Evolutionary conservation across 1,284 basidiomycete species (phyloP).

Genomic region (Cryptococcus amylolentus): DNA sequence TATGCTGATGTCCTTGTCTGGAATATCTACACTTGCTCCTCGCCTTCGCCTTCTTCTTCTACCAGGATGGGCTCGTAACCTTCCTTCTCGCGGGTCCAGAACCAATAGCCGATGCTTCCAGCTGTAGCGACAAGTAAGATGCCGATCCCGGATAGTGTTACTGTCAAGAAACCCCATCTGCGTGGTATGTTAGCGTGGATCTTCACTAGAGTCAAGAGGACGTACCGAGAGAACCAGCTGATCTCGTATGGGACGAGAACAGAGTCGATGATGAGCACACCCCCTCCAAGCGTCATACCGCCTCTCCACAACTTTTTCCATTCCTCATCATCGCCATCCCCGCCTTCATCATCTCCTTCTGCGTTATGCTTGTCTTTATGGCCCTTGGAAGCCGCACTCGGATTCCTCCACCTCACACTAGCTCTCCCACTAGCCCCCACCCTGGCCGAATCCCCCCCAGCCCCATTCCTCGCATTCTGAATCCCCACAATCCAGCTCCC

Average conservation of each 20-base stretch:
- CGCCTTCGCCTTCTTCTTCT: conserved; percentile 53
- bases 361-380: background rate
- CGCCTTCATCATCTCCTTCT: conserved; percentile 3
- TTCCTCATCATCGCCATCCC: conserved; percentile 10
- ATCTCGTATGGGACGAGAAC: conserved; percentile 82
- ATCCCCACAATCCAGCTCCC: conserved; percentile 75
- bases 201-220: background rate
- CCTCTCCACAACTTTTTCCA: conserved; percentile 32
- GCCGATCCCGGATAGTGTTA: conserved; percentile 54
- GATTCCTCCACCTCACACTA: conserved; percentile 54
- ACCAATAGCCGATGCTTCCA: conserved; percentile 67
- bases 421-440: conserved; percentile 78
- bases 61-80: conserved; percentile 80
- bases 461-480: conserved; percentile 68
- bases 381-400: conserved; percentile 53
- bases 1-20: no score
- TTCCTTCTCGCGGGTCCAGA: conserved; percentile 64
- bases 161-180: conserved; percentile 43
- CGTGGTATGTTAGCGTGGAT: conserved; percentile 1
- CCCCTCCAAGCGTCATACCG: conserved; percentile 58
- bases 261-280: conserved; percentile 82
- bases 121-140: conserved; percentile 59
- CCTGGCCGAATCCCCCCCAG: conserved; percentile 68
- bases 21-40: conserved; percentile 3
- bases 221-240: conserved; percentile 59